Percentiles rank a stretch among this genome's conserved stretches.
phyloP scores from a whole-genome alignment of 106 monocot genomes.

The Dioscorea alata region DNA sequence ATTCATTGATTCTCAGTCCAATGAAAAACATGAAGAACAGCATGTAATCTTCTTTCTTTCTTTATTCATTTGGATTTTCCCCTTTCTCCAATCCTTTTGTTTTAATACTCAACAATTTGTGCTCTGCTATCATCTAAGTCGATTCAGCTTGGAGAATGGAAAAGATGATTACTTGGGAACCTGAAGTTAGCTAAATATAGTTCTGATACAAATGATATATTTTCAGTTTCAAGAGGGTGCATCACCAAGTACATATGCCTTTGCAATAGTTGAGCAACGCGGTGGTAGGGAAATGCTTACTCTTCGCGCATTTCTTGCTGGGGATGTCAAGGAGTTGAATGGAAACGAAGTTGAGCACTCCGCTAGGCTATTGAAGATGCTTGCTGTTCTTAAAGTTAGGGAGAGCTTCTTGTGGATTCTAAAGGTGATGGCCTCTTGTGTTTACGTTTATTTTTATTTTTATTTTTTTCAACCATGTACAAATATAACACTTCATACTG shows the following conservation, averaged over 20 bases:
- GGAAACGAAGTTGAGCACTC: slow-evolving; percentile 39
- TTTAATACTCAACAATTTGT: not conserved
- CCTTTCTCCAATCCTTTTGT: not conserved
- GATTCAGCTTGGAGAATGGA: too few species aligned
- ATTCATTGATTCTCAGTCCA: too few species aligned
- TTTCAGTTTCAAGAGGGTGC: slow-evolving; percentile 72
- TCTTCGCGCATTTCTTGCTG: slow-evolving; percentile 47
- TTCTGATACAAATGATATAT: not conserved
- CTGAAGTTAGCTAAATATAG: too few species aligned
- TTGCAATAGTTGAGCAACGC: slow-evolving; percentile 74
- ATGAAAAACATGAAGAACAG: too few species aligned
- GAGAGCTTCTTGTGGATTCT: slow-evolving; percentile 48
- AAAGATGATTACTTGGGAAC: too few species aligned
- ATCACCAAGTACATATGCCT: slow-evolving; percentile 59
- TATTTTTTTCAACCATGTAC: not conserved
- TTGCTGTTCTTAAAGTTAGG: slow-evolving; percentile 28
- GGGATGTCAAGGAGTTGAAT: slow-evolving; percentile 45
- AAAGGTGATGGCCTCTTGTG: slow-evolving; percentile 26
- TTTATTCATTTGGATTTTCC: not conserved
- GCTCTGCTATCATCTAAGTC: too few species aligned
- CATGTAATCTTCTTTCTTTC: not conserved
- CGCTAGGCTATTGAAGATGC: slow-evolving; percentile 51
- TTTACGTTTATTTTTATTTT: too few species aligned
- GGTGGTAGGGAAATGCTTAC: slow-evolving; percentile 48
- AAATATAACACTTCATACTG: too few species aligned